These are phyloP conservation scores for Populus tomentosa DNA, from an alignment of 441 rosid genomes.

Conservation along the genomic window DNA sequence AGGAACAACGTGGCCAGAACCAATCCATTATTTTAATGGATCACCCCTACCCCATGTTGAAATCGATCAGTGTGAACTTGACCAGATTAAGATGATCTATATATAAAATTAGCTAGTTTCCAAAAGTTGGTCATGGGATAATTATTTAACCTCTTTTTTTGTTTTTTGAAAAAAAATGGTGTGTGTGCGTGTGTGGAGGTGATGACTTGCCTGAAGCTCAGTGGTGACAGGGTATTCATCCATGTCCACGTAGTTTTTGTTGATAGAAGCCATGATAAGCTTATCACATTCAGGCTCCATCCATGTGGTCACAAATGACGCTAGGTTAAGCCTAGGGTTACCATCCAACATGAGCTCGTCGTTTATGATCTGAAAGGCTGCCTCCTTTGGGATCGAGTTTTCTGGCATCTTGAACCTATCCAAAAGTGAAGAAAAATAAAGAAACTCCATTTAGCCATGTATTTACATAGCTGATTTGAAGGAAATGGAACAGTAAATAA, in stretches of 20 bases:
- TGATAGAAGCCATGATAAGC: constrained; percentile 64
- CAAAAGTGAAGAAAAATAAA: neutral
- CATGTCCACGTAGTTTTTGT: constrained; percentile 79
- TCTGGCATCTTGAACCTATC: constrained; percentile 40
- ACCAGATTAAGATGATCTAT: neutral
- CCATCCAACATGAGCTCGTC: constrained; percentile 56
- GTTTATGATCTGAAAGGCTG: constrained; percentile 49
- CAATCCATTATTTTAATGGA: neutral
- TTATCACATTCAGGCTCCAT: constrained; percentile 80
- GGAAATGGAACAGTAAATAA: neutral
- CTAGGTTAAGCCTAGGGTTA: constrained; percentile 47
- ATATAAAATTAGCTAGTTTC: neutral
- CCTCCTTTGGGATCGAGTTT: constrained; percentile 46
- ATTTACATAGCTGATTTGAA: neutral
- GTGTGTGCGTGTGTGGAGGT: neutral
- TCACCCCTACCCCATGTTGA: neutral
- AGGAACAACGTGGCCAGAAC: neutral
- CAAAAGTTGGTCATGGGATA: neutral
- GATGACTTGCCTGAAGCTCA: constrained; percentile 48
- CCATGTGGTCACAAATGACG: constrained; percentile 78
- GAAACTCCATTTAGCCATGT: neutral
- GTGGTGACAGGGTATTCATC: constrained; percentile 81
- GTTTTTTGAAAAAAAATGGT: too few relatives aligned
- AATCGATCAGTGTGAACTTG: too few relatives aligned
- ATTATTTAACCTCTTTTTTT: too few relatives aligned